Evolutionary conservation across 371 early-diverging fungal species (phyloP).

Genomic region (Mucor mucedo): DNA sequence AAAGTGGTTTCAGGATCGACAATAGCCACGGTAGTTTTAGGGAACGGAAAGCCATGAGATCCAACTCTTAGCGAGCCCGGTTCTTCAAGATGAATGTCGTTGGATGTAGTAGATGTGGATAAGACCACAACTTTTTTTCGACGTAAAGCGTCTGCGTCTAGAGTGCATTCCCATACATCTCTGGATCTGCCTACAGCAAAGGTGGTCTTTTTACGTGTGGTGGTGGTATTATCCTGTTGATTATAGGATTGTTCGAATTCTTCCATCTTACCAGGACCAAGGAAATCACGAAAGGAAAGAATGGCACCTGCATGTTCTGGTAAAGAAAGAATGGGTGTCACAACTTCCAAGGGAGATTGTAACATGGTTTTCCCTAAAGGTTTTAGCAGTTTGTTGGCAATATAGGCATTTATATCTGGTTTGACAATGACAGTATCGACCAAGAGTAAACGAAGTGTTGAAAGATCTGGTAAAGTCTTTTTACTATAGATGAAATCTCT

Average conservation of each 20-base stretch:
- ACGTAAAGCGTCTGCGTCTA: conserved; percentile 63
- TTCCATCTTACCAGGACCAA: conserved; percentile 45
- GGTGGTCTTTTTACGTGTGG: conserved; percentile 32
- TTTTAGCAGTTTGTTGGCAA: conserved; percentile 66
- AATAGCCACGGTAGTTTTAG: conserved; percentile 73
- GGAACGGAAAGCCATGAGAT: conserved; percentile 69
- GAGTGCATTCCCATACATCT: conserved; percentile 58
- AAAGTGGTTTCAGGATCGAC: conserved; percentile 83
- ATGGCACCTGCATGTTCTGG: conserved; percentile 81
- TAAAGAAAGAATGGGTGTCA: conserved; percentile 73
- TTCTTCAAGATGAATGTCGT: conserved; percentile 2
- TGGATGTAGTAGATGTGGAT: conserved; percentile 48
- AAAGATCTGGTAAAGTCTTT: conserved; percentile 65
- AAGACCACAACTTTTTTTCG: conserved; percentile 57
- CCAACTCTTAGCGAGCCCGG: conserved; percentile 32
- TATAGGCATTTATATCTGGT: conserved; percentile 61
- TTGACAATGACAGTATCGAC: conserved; percentile 74
- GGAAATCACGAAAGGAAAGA: conserved; percentile 60
- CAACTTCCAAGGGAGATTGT: conserved; percentile 55
- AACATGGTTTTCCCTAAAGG: conserved; percentile 54
- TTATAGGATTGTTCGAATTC: conserved; percentile 30
- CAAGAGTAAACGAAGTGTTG: conserved; percentile 66
- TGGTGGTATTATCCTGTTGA: conserved; percentile 16
- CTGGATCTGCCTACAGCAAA: conserved; percentile 53
- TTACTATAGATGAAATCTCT: conserved; percentile 60